Evolutionary conservation across 495 filamentous ascomycete species (phyloP).

Genomic region (Xylaria cubensis): DNA sequence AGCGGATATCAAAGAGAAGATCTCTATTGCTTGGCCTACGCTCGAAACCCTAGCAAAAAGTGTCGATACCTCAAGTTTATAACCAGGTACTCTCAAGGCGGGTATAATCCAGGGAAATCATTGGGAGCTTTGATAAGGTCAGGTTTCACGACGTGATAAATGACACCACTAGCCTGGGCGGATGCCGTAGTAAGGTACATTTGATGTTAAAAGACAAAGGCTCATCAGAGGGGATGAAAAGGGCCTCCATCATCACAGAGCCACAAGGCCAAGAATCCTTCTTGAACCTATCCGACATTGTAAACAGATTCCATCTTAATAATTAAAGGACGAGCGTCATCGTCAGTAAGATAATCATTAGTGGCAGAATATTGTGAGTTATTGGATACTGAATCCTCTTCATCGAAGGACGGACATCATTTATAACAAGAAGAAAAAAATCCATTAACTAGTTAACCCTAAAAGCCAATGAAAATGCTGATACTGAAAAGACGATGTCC

Average conservation of each 20-base stretch:
- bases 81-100: neutral
- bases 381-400: neutral
- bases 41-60: slow-evolving; percentile 14
- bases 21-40: slow-evolving; percentile 11
- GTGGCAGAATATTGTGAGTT: neutral
- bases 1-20: slow-evolving; percentile 19
- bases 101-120: neutral
- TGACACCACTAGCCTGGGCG: neutral
- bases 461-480: slow-evolving; percentile 11
- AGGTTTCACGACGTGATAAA: neutral
- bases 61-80: slow-evolving; percentile 2
- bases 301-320: neutral
- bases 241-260: neutral
- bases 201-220: neutral
- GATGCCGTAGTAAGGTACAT: neutral
- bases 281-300: neutral
- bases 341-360: neutral
- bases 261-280: neutral
- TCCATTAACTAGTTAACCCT: neutral
- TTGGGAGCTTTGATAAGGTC: neutral
- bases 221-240: neutral
- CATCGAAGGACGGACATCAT: neutral
- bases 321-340: neutral
- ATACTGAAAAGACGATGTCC: slow-evolving; percentile 2
- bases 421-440: neutral